These are phyloP conservation scores for Rhodotorula sp. DNA, from an alignment of 1,284 basidiomycete species.

Conservation along the genomic window DNA sequence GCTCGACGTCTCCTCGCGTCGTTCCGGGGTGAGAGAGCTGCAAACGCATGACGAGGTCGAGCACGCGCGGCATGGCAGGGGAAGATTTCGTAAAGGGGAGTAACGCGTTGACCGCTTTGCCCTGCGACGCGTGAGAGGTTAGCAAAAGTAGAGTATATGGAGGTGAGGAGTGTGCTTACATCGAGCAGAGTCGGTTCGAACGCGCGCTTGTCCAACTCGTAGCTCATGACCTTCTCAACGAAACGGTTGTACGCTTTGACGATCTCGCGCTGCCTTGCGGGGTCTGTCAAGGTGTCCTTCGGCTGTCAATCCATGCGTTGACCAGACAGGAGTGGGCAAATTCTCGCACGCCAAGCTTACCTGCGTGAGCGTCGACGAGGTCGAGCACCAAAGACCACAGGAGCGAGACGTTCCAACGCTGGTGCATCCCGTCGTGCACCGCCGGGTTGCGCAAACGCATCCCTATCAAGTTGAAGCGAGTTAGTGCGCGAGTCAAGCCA, in stretches of 20 bases:
- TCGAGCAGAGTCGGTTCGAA: constrained; percentile 74
- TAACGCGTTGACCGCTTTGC: constrained; percentile 65
- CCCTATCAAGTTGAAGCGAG: constrained; percentile 50
- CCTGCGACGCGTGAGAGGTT: constrained; percentile 55
- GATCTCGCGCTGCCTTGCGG: not conserved
- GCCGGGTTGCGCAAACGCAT: constrained; percentile 64
- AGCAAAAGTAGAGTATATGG: not conserved
- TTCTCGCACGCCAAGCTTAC: not conserved
- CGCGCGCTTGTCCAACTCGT: constrained; percentile 59
- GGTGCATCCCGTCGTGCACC: constrained; percentile 59
- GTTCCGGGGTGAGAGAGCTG: constrained; percentile 71
- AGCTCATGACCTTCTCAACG: constrained; percentile 60
- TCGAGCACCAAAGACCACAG: constrained; percentile 36
- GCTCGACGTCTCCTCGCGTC: constrained; percentile 64
- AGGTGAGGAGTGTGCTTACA: constrained; percentile 51
- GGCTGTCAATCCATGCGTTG: not conserved
- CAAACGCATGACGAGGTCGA: constrained; percentile 72
- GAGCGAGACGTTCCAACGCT: constrained; percentile 35
- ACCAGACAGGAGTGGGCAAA: accelerated
- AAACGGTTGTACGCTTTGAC: constrained; percentile 63
- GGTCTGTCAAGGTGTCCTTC: not conserved
- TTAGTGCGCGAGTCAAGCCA: no score
- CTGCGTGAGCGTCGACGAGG: constrained; percentile 9
- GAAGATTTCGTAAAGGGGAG: constrained; percentile 59
- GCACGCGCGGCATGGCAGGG: constrained; percentile 63